A percentile compares a stretch with the other conserved stretches of the same genome.
These are phyloP conservation scores for Paecilomyces formosus DNA, from an alignment of 2,329 filamentous ascomycete genomes.

Conservation along the genomic window DNA sequence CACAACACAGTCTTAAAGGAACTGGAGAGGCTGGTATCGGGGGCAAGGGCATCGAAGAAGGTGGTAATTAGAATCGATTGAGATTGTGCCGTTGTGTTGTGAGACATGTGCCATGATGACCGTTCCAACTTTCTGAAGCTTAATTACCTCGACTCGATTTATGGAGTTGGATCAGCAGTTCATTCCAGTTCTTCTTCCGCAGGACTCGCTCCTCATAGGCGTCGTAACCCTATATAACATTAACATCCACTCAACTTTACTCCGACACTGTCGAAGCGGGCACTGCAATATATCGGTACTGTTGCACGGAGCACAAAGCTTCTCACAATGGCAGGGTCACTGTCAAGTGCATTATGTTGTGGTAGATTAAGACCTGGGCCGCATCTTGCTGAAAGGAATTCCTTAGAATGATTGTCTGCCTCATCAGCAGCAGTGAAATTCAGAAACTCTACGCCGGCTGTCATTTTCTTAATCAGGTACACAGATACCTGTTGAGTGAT, in stretches of 20 bases:
- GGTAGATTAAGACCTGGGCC: background rate
- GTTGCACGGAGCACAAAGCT: background rate
- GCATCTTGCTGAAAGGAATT: background rate
- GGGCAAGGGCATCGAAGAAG: slow-evolving; percentile 35
- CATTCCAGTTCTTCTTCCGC: slow-evolving; percentile 42
- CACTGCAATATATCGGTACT: background rate
- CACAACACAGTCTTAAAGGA: slow-evolving; percentile 25
- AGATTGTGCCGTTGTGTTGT: slow-evolving; percentile 32
- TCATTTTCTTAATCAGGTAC: slow-evolving; percentile 44
- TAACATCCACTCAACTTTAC: background rate
- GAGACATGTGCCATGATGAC: background rate
- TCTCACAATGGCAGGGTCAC: background rate
- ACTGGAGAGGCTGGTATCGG: slow-evolving; percentile 16
- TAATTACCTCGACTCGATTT: slow-evolving; percentile 21
- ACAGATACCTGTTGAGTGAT: slow-evolving; percentile 43
- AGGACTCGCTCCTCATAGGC: slow-evolving; percentile 39
- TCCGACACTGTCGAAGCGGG: background rate
- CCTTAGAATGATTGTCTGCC: background rate
- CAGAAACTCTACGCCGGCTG: slow-evolving; percentile 3
- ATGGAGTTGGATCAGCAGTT: slow-evolving; percentile 28
- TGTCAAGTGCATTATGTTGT: background rate
- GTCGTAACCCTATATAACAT: slow-evolving; percentile 13
- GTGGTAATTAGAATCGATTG: slow-evolving; percentile 42
- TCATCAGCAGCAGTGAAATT: background rate
- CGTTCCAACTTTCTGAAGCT: background rate